Evolutionary conservation across 1,139 yeast genomes (phyloP).

Genomic region (Pichia sp.): DNA sequence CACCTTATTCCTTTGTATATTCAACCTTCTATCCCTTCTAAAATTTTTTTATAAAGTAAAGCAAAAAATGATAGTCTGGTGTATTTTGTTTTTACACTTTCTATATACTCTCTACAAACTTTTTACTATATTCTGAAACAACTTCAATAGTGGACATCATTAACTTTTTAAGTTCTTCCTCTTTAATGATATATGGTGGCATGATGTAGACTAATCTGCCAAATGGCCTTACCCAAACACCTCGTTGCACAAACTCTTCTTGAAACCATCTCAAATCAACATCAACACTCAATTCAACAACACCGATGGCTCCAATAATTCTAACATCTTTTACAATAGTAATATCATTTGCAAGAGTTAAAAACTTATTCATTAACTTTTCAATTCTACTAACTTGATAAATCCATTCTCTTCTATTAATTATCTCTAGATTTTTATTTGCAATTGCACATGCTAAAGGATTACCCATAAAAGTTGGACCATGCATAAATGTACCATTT

Average conservation of each 20-base stretch:
- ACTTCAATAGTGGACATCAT: too few relatives aligned
- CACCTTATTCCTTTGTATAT: not conserved
- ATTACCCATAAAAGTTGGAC: slow-evolving; percentile 17
- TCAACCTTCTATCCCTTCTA: too few relatives aligned
- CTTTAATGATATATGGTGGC: too few relatives aligned
- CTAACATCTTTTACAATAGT: slow-evolving; percentile 12
- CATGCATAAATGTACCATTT: slow-evolving; percentile 16
- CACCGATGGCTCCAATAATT: slow-evolving; percentile 31
- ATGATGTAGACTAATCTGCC: slow-evolving; percentile 14
- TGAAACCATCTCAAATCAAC: slow-evolving; percentile 20
- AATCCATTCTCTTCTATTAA: slow-evolving; percentile 11
- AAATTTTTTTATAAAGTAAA: too few relatives aligned
- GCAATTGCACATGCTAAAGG: slow-evolving; percentile 15
- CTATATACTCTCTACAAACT: too few relatives aligned
- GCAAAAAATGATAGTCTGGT: too few relatives aligned
- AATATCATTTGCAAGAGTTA: not conserved
- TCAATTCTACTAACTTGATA: slow-evolving; percentile 11
- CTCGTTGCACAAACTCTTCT: slow-evolving; percentile 10
- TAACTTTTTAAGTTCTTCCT: too few relatives aligned
- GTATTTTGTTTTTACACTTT: too few relatives aligned
- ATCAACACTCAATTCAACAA: slow-evolving; percentile 23
- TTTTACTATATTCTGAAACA: too few relatives aligned
- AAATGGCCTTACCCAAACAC: slow-evolving; percentile 16
- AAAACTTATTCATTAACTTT: not conserved
- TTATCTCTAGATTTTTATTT: slow-evolving; percentile 13